Evolutionary conservation across 495 filamentous ascomycete genomes (phyloP), one percentile per base, ranked within the genome.

Genomic region (Penicillium angulare): DNA sequence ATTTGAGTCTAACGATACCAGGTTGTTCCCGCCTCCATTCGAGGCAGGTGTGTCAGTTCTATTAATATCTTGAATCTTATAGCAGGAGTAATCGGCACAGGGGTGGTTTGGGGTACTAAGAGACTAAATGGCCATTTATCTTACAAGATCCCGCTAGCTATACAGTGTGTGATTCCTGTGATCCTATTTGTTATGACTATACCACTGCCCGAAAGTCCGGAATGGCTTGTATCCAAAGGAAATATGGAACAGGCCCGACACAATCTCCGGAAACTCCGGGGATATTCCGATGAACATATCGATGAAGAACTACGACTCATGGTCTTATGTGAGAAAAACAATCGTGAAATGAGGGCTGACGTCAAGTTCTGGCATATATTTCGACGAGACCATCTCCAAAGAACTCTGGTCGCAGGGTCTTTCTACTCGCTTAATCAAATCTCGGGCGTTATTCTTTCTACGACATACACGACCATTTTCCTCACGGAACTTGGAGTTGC

Each of bases 171-270:
- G 5, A 41, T 71, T 15, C 69, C 67, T 0, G 56, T 64, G 0
- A 43, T 71, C 2, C 49, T 72, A 3, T 36, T 69, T 20, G 5
- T 56, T 3, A 35, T 65, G 20, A 72, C 69, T 9, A 38, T 66
- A 0, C 50, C 56, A 57, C 71, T 86, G 47, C 77, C 70, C 13
- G 83, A 88, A 60, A 82, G 78, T 5, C 85, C 85, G 0, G 67
- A 83, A 49, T 88, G 84, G 83, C 77, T 87, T 9, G 68, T 86
- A 41, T 65, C 71, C 32, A 80, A 82, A 53, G 78, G 77, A 24
- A 65, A 67, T 23, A 50, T 69, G 34, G 50, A 65, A 15, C 33
- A 63, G 52, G 65, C 71, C 29, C 59, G 59, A 32, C 13, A 44
- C 23, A 68, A 68, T 39, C 46, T 73, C 8, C 63, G 67, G 13